phyloP scores from a whole-genome alignment of 768 basidiomycete genomes.

The Phlegmacium glaucopus region DNA sequence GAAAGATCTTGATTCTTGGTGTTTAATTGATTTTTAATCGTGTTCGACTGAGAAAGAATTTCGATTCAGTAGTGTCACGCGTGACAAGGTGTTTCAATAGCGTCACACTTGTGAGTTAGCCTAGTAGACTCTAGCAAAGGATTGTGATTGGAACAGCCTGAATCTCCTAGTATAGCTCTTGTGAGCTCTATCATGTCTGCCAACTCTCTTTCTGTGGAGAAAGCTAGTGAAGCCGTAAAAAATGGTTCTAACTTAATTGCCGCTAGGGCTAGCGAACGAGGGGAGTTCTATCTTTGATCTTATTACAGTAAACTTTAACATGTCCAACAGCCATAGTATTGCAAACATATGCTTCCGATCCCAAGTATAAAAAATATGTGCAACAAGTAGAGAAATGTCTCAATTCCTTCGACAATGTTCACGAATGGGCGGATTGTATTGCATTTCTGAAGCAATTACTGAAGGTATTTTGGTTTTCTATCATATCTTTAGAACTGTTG shows the following conservation, averaged over 20 bases:
- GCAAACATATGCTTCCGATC: constrained; percentile 69
- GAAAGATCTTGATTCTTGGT: too few relatives aligned
- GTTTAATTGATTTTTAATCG: too few relatives aligned
- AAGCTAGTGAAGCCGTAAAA: constrained; percentile 32
- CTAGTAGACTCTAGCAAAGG: too few relatives aligned
- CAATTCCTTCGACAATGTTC: constrained; percentile 90
- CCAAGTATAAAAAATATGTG: constrained; percentile 92
- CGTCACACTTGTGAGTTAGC: too few relatives aligned
- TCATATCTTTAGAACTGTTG: not conserved
- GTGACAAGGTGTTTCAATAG: too few relatives aligned
- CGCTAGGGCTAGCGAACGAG: constrained; percentile 46
- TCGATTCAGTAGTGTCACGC: too few relatives aligned
- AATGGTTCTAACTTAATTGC: constrained; percentile 39
- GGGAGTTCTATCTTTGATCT: constrained; percentile 29
- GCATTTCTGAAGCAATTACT: constrained; percentile 92
- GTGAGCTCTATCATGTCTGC: constrained; percentile 19
- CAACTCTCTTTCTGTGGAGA: constrained; percentile 25
- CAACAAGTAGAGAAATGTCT: constrained; percentile 92
- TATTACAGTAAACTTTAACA: not conserved
- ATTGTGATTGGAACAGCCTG: too few relatives aligned
- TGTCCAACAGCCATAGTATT: constrained; percentile 40
- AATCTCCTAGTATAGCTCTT: too few relatives aligned
- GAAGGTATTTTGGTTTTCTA: constrained; percentile 54
- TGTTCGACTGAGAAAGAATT: too few relatives aligned
- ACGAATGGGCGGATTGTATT: constrained; percentile 99